Percentiles rank a stretch among this genome's conserved stretches.
Conservation (phyloP, 257 asterid genomes). For the Fraxinus anomala region DNA sequence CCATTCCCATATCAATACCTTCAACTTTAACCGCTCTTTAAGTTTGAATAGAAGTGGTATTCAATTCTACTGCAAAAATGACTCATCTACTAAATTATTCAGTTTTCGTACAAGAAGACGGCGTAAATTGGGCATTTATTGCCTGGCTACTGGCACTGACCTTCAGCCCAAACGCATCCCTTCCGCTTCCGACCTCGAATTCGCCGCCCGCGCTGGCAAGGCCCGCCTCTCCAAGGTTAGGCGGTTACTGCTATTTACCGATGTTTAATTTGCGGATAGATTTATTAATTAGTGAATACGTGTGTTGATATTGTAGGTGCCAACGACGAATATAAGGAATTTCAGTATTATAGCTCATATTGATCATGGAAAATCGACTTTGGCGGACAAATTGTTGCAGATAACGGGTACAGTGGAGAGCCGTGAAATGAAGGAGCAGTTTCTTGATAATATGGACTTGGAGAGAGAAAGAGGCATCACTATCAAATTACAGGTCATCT, state of each 20-base stretch:
- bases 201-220: constrained; percentile 64
- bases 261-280: neutral
- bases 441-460: constrained; percentile 98
- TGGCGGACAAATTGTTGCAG: constrained; percentile 94
- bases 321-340: constrained; percentile 76
- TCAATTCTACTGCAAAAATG: constrained; percentile 23
- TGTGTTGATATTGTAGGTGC: constrained; percentile 58
- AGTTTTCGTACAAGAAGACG: constrained; percentile 31
- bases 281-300: constrained; percentile 13
- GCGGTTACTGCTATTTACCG: neutral
- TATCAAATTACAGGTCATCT: constrained; percentile 86
- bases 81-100: constrained; percentile 10
- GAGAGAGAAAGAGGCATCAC: constrained; percentile 99
- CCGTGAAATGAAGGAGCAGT: constrained; percentile 95
- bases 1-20: constrained; percentile 20
- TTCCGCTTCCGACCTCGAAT: constrained; percentile 43
- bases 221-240: constrained; percentile 79
- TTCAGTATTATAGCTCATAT: constrained; percentile 93
- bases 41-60: constrained; percentile 19
- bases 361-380: constrained; percentile 94
- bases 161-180: constrained; percentile 37
- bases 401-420: constrained; percentile 92
- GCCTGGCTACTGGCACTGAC: constrained; percentile 51
- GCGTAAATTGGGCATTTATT: constrained; percentile 32
- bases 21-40: constrained; percentile 19